These are phyloP conservation scores for Parafenestella ontariensis DNA, from an alignment of 2,329 filamentous ascomycete species.

Conservation along the genomic window DNA sequence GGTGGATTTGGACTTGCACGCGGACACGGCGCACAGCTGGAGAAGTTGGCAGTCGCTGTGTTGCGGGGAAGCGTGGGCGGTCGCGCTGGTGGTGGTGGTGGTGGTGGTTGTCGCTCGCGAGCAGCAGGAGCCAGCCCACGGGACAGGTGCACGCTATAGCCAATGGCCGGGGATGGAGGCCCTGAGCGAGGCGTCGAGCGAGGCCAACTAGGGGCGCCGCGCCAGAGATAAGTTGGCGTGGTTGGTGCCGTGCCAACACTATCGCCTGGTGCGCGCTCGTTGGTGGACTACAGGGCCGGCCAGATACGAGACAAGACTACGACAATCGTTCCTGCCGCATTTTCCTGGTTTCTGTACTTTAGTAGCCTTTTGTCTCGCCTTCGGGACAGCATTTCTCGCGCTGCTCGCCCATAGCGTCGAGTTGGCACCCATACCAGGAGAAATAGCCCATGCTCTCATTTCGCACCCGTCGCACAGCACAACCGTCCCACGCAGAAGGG, in stretches of 20 bases:
- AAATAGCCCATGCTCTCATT: constrained; percentile 14
- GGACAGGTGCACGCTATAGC: constrained; percentile 15
- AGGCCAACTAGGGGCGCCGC: constrained; percentile 10
- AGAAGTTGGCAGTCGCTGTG: constrained; percentile 13
- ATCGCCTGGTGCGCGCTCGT: not conserved
- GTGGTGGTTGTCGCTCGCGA: constrained; percentile 11
- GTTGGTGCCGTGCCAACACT: constrained; percentile 3
- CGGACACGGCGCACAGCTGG: constrained; percentile 17
- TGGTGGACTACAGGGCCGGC: not conserved
- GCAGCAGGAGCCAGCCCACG: constrained; percentile 8
- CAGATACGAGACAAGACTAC: no score
- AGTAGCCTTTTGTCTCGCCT: not conserved
- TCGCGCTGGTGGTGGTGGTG: not conserved
- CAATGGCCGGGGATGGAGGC: constrained; percentile 19
- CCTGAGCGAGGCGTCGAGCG: constrained; percentile 23
- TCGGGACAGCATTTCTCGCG: not conserved
- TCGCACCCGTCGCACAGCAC: constrained; percentile 26
- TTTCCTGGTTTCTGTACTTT: no score
- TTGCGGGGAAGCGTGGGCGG: constrained; percentile 23
- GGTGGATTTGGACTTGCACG: not conserved
- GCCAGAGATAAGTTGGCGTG: constrained; percentile 16
- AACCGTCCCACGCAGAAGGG: constrained; percentile 1
- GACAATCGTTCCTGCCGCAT: no score
- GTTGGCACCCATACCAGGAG: not conserved
- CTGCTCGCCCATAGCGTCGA: not conserved